Conservation (phyloP, 73 alveolate species). For the Durusdinium trenchii region DNA sequence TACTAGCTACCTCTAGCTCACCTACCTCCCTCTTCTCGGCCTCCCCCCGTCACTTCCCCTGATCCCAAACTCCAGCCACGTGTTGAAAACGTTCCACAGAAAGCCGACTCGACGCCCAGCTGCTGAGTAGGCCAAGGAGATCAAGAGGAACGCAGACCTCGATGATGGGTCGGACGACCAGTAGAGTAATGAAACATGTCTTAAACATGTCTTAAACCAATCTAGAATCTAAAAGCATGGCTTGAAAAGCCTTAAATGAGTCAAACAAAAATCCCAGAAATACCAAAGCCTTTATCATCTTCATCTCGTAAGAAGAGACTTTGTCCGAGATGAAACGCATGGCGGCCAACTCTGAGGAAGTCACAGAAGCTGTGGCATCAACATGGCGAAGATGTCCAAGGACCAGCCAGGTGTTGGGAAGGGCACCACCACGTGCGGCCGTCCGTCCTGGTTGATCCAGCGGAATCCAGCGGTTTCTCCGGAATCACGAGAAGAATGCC, state of each 20-base stretch:
- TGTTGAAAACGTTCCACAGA: too few species aligned
- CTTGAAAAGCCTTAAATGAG: neutral
- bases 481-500: neutral
- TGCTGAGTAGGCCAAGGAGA: slow-evolving; percentile 79
- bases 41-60: too few species aligned
- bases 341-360: too few species aligned
- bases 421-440: slow-evolving; percentile 92
- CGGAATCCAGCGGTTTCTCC: neutral
- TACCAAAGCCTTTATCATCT: too few species aligned
- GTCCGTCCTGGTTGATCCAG: slow-evolving; percentile 58
- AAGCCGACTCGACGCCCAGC: too few species aligned
- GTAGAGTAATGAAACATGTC: neutral
- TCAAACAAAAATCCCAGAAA: too few species aligned
- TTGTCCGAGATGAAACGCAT: too few species aligned
- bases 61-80: too few species aligned
- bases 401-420: slow-evolving; percentile 85
- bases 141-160: slow-evolving; percentile 68
- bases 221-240: neutral
- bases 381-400: slow-evolving; percentile 50
- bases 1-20: too few species aligned
- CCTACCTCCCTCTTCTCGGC: too few species aligned
- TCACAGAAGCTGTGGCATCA: slow-evolving; percentile 73
- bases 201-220: neutral
- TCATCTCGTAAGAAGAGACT: too few species aligned
- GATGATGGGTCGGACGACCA: neutral